phyloP scores from a whole-genome alignment of 2,329 filamentous ascomycete genomes.

The Fusarium sp. region DNA sequence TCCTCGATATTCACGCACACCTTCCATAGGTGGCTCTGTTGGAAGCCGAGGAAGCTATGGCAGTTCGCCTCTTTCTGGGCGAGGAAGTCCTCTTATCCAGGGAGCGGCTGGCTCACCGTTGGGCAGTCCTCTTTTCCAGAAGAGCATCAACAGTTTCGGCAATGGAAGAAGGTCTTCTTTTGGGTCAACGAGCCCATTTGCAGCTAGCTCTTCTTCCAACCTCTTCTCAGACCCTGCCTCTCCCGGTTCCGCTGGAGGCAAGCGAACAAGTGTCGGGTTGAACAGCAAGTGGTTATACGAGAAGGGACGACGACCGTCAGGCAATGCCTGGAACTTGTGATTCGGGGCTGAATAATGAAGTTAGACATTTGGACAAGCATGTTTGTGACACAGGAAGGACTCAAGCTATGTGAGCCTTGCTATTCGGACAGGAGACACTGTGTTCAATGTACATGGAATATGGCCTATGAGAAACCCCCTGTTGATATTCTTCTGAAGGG shows the following conservation, averaged over 20 bases:
- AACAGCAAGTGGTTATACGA: slow-evolving; percentile 98
- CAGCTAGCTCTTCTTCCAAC: slow-evolving; percentile 56
- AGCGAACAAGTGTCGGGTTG: slow-evolving; percentile 76
- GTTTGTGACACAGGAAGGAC: slow-evolving; percentile 10
- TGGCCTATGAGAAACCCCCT: not conserved
- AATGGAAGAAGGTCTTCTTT: slow-evolving; percentile 68
- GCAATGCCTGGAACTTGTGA: slow-evolving; percentile 52
- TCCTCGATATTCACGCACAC: slow-evolving; percentile 82
- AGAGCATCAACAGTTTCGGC: slow-evolving; percentile 62
- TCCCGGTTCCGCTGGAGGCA: slow-evolving; percentile 72
- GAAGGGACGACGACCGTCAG: slow-evolving; percentile 69
- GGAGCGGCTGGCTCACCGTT: slow-evolving; percentile 47
- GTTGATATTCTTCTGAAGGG: slow-evolving; percentile 1
- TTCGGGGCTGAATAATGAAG: not conserved
- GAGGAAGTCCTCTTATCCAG: slow-evolving; percentile 57
- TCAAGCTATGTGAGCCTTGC: not conserved
- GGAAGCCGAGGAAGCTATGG: slow-evolving; percentile 65
- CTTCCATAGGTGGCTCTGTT: slow-evolving; percentile 69
- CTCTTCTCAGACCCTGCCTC: slow-evolving; percentile 68
- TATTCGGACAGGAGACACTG: not conserved
- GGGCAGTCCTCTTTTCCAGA: slow-evolving; percentile 70
- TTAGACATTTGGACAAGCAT: slow-evolving; percentile 1
- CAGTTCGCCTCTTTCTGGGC: slow-evolving; percentile 66
- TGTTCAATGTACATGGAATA: not conserved
- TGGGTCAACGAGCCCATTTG: slow-evolving; percentile 63